A percentile compares a stretch with the other conserved stretches of the same genome.
These are phyloP conservation scores for Entomortierella chlamydospora DNA, from an alignment of 192 early-diverging fungal species.

Conservation along the genomic window DNA sequence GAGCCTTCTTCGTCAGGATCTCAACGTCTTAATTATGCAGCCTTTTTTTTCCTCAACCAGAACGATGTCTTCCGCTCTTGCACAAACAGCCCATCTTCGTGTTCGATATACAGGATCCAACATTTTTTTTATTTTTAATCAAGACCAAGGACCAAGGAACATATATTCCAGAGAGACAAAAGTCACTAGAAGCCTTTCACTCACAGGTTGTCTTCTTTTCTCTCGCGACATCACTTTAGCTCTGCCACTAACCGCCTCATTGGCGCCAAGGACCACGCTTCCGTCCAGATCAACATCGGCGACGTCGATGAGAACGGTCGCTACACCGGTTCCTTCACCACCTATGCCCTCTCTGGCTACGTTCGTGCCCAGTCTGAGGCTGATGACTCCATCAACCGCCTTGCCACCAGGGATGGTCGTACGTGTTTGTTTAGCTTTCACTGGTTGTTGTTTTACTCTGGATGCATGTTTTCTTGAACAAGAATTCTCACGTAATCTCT, in stretches of 20 bases:
- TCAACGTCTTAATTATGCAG: too few relatives aligned
- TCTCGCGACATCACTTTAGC: constrained; percentile 57
- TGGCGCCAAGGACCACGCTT: constrained; percentile 98
- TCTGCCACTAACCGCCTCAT: constrained; percentile 99
- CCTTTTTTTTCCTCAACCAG: too few relatives aligned
- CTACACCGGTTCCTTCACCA: constrained; percentile 78
- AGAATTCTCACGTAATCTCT: neutral
- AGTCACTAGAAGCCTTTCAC: neutral
- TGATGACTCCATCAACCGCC: constrained; percentile 97
- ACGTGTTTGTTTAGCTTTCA: constrained; percentile 25
- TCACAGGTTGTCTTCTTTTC: neutral
- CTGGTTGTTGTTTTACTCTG: too few relatives aligned
- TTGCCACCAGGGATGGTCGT: constrained; percentile 81
- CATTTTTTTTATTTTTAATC: too few relatives aligned
- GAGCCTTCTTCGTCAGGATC: too few relatives aligned
- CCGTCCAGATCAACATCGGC: constrained; percentile 97
- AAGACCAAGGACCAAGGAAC: too few relatives aligned
- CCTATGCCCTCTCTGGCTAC: constrained; percentile 93
- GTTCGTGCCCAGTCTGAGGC: constrained; percentile 91
- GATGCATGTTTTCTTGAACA: too few relatives aligned
- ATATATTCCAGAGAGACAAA: too few relatives aligned
- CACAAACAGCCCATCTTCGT: too few relatives aligned
- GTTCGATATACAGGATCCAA: too few relatives aligned
- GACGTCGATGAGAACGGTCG: constrained; percentile 90
- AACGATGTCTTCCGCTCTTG: too few relatives aligned